Conservation (phyloP, 495 filamentous ascomycete genomes). For the Annulohypoxylon maeteangense region DNA sequence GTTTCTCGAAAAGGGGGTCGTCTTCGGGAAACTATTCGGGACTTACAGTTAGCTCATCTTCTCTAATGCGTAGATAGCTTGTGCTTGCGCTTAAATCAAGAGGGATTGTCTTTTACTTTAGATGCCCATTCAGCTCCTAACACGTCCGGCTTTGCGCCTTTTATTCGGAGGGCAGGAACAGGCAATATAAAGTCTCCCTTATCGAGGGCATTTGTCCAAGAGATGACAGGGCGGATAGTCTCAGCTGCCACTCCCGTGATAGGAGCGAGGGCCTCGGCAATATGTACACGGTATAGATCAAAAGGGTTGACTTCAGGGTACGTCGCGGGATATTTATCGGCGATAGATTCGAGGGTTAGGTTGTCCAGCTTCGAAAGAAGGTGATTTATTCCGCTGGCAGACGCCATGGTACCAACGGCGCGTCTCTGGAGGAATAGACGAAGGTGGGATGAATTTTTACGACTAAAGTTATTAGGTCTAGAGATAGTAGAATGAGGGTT, state of each 20-base stretch:
- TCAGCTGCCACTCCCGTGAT: constrained; percentile 76
- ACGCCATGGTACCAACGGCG: constrained; percentile 42
- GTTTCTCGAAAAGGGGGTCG: constrained; percentile 75
- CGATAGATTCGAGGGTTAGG: constrained; percentile 51
- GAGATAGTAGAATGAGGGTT: not conserved
- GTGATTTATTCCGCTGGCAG: constrained; percentile 47
- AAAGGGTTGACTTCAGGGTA: constrained; percentile 81
- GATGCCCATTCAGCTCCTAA: constrained; percentile 75
- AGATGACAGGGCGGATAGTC: constrained; percentile 80
- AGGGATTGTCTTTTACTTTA: constrained; percentile 63
- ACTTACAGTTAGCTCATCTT: constrained; percentile 21
- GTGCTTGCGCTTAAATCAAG: too few species aligned
- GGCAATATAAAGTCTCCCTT: constrained; percentile 90
- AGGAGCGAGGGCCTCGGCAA: constrained; percentile 77
- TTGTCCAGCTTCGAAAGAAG: constrained; percentile 53
- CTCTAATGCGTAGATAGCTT: not conserved
- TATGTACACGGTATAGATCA: constrained; percentile 88
- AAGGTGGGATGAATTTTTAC: constrained; percentile 6
- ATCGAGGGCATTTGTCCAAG: constrained; percentile 85
- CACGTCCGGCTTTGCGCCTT: constrained; percentile 81
- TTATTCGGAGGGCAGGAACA: constrained; percentile 81
- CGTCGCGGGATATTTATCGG: constrained; percentile 62
- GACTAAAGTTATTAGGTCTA: too few species aligned
- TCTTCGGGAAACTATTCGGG: constrained; percentile 74
- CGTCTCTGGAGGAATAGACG: constrained; percentile 30